Conservation (phyloP, 1,284 basidiomycete species). For the Fomitopsis schrenkii region DNA sequence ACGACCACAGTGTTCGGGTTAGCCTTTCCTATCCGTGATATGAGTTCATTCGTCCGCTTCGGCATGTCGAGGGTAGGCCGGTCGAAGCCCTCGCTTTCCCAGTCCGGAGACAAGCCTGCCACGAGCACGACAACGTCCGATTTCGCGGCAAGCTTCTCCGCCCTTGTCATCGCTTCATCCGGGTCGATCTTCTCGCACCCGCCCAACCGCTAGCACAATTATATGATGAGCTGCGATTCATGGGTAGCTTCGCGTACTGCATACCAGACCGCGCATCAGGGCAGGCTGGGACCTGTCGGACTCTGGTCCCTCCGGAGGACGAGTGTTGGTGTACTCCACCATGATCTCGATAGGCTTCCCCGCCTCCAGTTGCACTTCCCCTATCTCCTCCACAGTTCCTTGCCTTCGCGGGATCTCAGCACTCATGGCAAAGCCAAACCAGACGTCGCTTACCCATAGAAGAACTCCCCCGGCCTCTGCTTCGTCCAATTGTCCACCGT, state of each 20-base stretch:
- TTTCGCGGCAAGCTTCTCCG: slow-evolving; percentile 52
- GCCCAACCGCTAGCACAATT: slow-evolving; percentile 48
- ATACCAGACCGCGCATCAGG: slow-evolving; percentile 62
- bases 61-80: slow-evolving; percentile 55
- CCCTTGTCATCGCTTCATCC: slow-evolving; percentile 54
- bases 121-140: slow-evolving; percentile 60
- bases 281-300: slow-evolving; percentile 54
- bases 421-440: neutral
- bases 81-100: slow-evolving; percentile 71
- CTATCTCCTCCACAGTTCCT: slow-evolving; percentile 61
- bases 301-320: slow-evolving; percentile 44
- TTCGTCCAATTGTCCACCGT: slow-evolving; percentile 69
- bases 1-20: slow-evolving; percentile 66
- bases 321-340: slow-evolving; percentile 62
- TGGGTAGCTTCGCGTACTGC: slow-evolving; percentile 14
- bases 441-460: slow-evolving; percentile 48
- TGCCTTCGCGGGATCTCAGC: slow-evolving; percentile 31
- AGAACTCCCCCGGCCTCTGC: slow-evolving; percentile 64
- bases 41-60: slow-evolving; percentile 59
- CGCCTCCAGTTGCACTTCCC: slow-evolving; percentile 39
- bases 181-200: slow-evolving; percentile 60
- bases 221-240: neutral
- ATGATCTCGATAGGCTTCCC: slow-evolving; percentile 45
- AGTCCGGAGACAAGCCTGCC: slow-evolving; percentile 62
- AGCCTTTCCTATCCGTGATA: slow-evolving; percentile 50